Evolutionary conservation across 2,329 filamentous ascomycete genomes (phyloP), one percentile per base, ranked within the genome.

Genomic region (Cladorrhinum sp.): DNA sequence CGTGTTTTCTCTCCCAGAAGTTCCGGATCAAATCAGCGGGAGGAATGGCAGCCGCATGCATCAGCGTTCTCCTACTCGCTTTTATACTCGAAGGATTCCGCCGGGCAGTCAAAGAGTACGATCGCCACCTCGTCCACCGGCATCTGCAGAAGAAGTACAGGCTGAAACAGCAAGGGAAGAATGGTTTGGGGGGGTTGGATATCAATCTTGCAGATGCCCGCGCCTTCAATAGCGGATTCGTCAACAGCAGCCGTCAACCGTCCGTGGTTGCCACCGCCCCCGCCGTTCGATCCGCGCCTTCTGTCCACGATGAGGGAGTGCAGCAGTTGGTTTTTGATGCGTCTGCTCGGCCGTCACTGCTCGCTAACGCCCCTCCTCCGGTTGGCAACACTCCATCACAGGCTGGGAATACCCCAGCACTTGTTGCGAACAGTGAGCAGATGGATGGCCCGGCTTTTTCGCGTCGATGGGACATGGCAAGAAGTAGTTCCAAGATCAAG

Each of bases 1-100:
- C 38, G 10, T 56, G 53, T 38, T 56, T 56, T 9, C 38, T 56
- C 6, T 27, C 53, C 23, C 16, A 56, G 24, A 27, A 18, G 7
- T 29, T 29, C n/a, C 53, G 32, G n/a, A 38, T 56, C 38, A 29
- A 12, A 22, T 27, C 3, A 2, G 24, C 1, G 0, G 38, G 13
- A 2, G 32, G 41, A 1, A 56, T 56, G 53, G 53, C 53, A 20
- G 38, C 24, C 12, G 22, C 23, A 12, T 56, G 53, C 53, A 49
- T 56, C 36, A 18, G 13, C 13, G 53, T 56, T 20, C 23, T 56
- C 10, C 53, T 56, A 23, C 22, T 56, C 22, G 53, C 53, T 25
- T 27, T 56, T 16, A 8, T 56, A 1, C 38, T 56, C 20, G 53
- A 56, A 18, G 53, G 36, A 10, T 24, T 56, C 38, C 53, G 53